Evolutionary conservation across 2,329 filamentous ascomycete species (phyloP), one percentile per base, ranked within the genome.

Genomic region (Colletotrichum horii): DNA sequence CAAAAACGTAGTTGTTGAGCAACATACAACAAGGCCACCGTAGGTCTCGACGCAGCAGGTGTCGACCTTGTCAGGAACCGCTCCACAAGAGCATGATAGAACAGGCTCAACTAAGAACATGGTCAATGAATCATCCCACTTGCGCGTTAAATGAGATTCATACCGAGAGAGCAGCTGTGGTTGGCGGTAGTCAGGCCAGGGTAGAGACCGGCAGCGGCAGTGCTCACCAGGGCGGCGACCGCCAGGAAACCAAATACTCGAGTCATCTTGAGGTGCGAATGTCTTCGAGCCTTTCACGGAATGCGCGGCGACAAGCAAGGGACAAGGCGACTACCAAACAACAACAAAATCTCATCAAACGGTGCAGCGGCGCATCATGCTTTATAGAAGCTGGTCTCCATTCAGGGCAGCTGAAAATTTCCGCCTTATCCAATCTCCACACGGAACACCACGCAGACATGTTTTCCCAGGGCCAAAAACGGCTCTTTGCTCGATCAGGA

Each of bases 11-110:
- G 7, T 48, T 36, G 32, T 8, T n/a, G 30, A 32, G 43, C 24
- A 30, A 79, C 83, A 76, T 78, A 86, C 83, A 36, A 93, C 80
- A 7, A 94, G 85, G 6, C 92, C 92, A 32, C 92, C 92, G 78
- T 86, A 93, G 0, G 92, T 93, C 84, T 94, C 92, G 19, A 87
- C 87, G 79, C 92, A 94, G 86, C 92, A 94, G 2, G 89, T 89
- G 79, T 94, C 91, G 38, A 90, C 89, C 69, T 85, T 81, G 38
- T 79, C 82, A 2, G 85, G 86, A 28, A 83, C 82, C 8, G 88
- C 89, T 3, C 83, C 80, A 24, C 82, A 78, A 1, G 88, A 89
- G 83, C 90, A 91, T 2, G 89, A 91, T 36, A 89, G 83, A 16
- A 84, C 78, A 2, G 82, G 80, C 26, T 80, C 74, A 60, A 77